Base-by-base conservation (phyloP, 768 basidiomycete species). In the Lentinus brumalis region DNA sequence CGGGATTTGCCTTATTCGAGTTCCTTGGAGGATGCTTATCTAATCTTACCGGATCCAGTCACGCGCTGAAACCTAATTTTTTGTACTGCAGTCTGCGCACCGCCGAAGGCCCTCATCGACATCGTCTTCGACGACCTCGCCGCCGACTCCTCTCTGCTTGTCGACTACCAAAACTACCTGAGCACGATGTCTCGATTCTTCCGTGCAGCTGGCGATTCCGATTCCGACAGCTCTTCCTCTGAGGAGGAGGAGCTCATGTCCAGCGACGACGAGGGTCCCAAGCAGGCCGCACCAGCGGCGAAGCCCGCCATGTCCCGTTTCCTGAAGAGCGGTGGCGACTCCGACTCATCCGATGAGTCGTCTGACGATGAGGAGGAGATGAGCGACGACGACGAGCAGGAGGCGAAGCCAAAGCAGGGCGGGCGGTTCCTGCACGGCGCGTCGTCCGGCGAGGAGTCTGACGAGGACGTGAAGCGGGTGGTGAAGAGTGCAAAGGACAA, bases 401-500 rank as follows among this genome's bases (percentile, higher is more conserved):
- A 71, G 64, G 71, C 76, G 56, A 67, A 68, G 50, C 72, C 68
- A 49, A 78, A 78, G 70, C 78, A 78, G 44, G 73, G 74, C 15
- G 53, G 57, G 18, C 71, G 72, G n/a, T 80, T 81, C 66, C 57
- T 81, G 51, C 74, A 71, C 38, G 77, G 75, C 49, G 83, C 81
- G 50, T 80, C 79, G 35, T 81, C 78, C 31, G 81, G 79, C 18
- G 84, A 79, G 56, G 84, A 74, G 64, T 84, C 75, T 14, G 89
- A 91, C 47, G 91, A 89, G 21, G 90, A 88, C 53, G 86, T 86
- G 40, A 85, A 81, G 68, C 83, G 84, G 16, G 85, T 87, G 39
- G 83, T 91, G 50, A 86, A 93, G 74, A 94, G 92, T 71, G 96
- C 96, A 42, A 90, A 90, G 68, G 92, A 96, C 75, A 96, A 93